phyloP scores from a whole-genome alignment of 2,329 filamentous ascomycete species.

The Laburnicola sp. region DNA sequence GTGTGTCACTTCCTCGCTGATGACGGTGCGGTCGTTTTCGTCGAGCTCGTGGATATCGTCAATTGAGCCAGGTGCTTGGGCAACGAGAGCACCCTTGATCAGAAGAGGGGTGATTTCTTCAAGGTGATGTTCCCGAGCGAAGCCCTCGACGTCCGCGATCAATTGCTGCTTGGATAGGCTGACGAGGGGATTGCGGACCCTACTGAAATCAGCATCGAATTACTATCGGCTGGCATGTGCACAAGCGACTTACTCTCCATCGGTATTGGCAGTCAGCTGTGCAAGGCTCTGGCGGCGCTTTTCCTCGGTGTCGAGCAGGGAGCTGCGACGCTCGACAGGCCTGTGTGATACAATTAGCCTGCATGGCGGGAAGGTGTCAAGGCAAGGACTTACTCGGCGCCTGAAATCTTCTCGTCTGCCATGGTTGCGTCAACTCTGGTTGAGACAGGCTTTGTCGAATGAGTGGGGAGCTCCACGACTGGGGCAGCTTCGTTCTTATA shows the following conservation, averaged over 20 bases:
- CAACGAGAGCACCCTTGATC: conserved; percentile 64
- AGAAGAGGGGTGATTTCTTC: conserved; percentile 61
- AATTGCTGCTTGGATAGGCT: conserved; percentile 59
- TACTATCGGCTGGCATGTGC: not conserved
- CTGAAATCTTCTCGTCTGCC: conserved; percentile 6
- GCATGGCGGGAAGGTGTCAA: not conserved
- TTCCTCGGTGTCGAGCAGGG: conserved; percentile 26
- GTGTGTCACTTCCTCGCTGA: conserved; percentile 65
- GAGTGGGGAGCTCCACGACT: not conserved
- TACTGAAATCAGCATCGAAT: conserved; percentile 27
- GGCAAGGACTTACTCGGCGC: conserved; percentile 6
- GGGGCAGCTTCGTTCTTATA: conserved; percentile 6
- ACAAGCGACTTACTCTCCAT: conserved; percentile 36
- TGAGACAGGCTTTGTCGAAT: not conserved
- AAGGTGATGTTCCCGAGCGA: conserved; percentile 63
- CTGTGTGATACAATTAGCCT: conserved; percentile 18
- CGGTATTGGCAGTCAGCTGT: conserved; percentile 32
- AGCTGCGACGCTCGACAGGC: conserved; percentile 25
- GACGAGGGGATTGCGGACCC: conserved; percentile 60
- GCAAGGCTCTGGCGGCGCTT: conserved; percentile 30
- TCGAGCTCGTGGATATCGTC: conserved; percentile 66
- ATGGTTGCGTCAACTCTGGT: not conserved
- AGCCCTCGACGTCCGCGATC: conserved; percentile 61
- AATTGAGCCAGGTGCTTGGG: conserved; percentile 67
- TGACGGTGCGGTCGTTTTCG: conserved; percentile 61